Base-by-base conservation (phyloP, 2,329 filamentous ascomycete genomes). In the Talaromyces sp. region DNA sequence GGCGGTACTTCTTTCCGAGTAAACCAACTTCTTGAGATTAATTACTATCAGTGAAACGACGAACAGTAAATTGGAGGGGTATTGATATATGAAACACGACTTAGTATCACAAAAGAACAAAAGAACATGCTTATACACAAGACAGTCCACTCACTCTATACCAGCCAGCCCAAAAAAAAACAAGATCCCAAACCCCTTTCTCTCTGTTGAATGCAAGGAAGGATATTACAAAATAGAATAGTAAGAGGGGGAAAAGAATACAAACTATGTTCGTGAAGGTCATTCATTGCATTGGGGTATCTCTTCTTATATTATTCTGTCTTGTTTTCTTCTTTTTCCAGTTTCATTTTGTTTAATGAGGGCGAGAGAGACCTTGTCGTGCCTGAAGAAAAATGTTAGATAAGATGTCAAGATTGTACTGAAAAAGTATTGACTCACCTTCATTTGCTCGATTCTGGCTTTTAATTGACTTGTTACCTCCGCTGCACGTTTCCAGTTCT, bases 401-500 rank as follows among this genome's bases (percentile, higher is more conserved):
- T 21, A n/a, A 26, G 26, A 26, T 26, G 26, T 3, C 5, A 26
- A 26, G 3, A 26, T 5, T 26, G 26, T 26, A 26, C 26, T 26
- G 26, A 26, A 26, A 26, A 5, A 26, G 8, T 10, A 26, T 26
- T 12, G 21, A 31, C 77, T 76, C 58, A 74, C 85, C 83, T 97
- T 99, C 94, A 99, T 99, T 81, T 94, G 90, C 80, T 97, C 94
- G 75, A 99, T 99, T 73, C 94, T 86, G 57, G 93, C 92, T 80
- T 97, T 99, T 70, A 99, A 76, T 74, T 97, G 94, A 75, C 92
- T 97, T 58, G 94, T 99, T 61, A 99, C 94, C 79, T 99, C 94
- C 2, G 94, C 94, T 19, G 94, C 94, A 67, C 94, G 83, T 79
- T 92, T 95, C 94, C 94, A 99, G 73, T 92, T 97, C 78, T 99